Conservation (phyloP, 257 asterid species). For the Pogostemon cablin region DNA sequence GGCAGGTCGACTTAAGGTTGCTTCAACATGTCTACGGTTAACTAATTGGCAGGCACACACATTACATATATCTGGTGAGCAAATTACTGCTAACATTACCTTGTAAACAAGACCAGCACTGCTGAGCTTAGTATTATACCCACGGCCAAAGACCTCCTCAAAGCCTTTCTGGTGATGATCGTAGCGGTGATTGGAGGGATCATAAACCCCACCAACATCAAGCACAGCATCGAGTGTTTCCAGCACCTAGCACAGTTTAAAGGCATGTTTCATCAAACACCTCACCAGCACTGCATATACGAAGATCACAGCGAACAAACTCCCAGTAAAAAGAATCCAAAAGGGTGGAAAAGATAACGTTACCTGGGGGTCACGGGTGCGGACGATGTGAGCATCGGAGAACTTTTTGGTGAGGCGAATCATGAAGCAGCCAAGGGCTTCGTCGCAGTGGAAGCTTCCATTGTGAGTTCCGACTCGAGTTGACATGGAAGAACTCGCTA, state of each 20-base stretch:
- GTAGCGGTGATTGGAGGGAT: constrained; percentile 64
- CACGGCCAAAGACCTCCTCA: constrained; percentile 83
- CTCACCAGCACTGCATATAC: constrained; percentile 36
- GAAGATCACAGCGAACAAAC: neutral
- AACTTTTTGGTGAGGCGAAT: constrained; percentile 80
- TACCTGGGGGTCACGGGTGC: constrained; percentile 88
- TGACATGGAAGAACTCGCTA: constrained; percentile 50
- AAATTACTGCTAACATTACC: constrained; percentile 41
- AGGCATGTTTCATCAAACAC: constrained; percentile 62
- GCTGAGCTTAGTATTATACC: constrained; percentile 81
- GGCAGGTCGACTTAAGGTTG: too few species aligned
- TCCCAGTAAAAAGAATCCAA: neutral
- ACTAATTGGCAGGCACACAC: too few species aligned
- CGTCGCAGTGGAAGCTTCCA: constrained; percentile 98
- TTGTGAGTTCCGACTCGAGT: constrained; percentile 82
- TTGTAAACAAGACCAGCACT: constrained; percentile 97
- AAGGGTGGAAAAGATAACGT: neutral
- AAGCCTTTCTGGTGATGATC: constrained; percentile 96
- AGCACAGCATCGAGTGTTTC: constrained; percentile 87
- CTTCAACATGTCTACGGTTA: too few species aligned
- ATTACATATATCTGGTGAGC: neutral
- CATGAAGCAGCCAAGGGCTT: constrained; percentile 96
- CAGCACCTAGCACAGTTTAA: constrained; percentile 54
- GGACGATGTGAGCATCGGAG: constrained; percentile 70
- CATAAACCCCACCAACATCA: constrained; percentile 91